Conservation (phyloP, 2,329 filamentous ascomycete genomes). For the Cryphonectria carpinicola region DNA sequence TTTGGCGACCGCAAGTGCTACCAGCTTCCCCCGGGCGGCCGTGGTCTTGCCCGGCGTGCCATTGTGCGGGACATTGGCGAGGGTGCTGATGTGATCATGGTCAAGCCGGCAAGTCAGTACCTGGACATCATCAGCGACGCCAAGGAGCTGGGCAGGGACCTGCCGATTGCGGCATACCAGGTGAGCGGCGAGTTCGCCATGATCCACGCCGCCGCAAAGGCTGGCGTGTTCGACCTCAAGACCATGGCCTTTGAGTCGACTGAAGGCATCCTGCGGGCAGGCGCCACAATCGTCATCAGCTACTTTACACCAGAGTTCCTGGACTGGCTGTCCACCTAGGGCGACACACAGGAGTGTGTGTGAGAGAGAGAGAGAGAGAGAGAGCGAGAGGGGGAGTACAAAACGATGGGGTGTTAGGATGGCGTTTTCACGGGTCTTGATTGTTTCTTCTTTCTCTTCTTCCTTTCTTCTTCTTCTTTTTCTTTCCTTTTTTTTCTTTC, state of each 20-base stretch:
- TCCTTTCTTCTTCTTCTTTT: neutral
- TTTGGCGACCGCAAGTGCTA: slow-evolving; percentile 98
- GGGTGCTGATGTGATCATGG: slow-evolving; percentile 98
- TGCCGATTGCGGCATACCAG: slow-evolving; percentile 95
- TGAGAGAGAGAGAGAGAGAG: neutral
- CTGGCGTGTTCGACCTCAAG: slow-evolving; percentile 94
- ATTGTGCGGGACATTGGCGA: slow-evolving; percentile 89
- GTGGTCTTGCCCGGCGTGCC: slow-evolving; percentile 87
- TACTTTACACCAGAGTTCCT: slow-evolving; percentile 89
- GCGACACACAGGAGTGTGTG: neutral
- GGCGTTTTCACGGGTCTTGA: slow-evolving; percentile 23
- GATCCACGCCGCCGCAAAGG: slow-evolving; percentile 95
- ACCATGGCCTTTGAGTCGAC: slow-evolving; percentile 94
- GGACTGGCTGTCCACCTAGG: slow-evolving; percentile 64
- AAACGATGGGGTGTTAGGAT: neutral
- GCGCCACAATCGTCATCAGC: slow-evolving; percentile 88
- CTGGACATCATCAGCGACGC: slow-evolving; percentile 97
- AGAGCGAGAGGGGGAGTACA: slow-evolving; percentile 5
- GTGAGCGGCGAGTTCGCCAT: slow-evolving; percentile 97
- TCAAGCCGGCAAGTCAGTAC: slow-evolving; percentile 95
- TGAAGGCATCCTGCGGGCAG: slow-evolving; percentile 89
- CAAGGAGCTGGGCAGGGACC: slow-evolving; percentile 88
- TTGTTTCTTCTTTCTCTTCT: neutral
- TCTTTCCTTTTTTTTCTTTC: neutral
- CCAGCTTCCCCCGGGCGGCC: slow-evolving; percentile 89